phyloP scores from a whole-genome alignment of 2,329 filamentous ascomycete genomes.

The Penicillium sp. region DNA sequence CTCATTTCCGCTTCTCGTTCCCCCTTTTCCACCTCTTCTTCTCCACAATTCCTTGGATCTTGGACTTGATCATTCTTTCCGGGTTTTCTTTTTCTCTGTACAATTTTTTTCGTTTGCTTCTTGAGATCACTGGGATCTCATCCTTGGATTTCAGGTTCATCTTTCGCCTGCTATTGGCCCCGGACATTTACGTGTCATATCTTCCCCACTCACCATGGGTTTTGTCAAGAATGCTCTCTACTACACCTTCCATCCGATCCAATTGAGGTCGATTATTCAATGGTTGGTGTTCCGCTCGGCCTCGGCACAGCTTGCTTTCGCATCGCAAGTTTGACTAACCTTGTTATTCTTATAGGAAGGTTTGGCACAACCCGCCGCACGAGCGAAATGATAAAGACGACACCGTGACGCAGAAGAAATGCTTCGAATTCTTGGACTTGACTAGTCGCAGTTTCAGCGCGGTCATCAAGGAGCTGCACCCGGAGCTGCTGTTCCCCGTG shows the following conservation, averaged over 20 bases:
- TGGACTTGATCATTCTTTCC: background rate
- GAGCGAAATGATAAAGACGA: slow-evolving; percentile 76
- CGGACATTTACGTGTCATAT: slow-evolving; percentile 6
- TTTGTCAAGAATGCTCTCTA: slow-evolving; percentile 61
- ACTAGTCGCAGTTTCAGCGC: slow-evolving; percentile 92
- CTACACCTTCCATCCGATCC: slow-evolving; percentile 71
- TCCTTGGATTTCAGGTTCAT: slow-evolving; percentile 4
- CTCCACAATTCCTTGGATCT: background rate
- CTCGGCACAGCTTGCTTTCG: background rate
- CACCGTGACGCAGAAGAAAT: slow-evolving; percentile 70
- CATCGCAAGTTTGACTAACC: background rate
- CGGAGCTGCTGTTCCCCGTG: slow-evolving; percentile 86
- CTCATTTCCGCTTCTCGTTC: slow-evolving; percentile 1
- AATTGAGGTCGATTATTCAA: slow-evolving; percentile 83
- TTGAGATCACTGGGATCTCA: background rate
- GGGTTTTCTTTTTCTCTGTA: slow-evolving; percentile 10
- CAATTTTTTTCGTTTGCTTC: background rate
- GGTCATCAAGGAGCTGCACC: slow-evolving; percentile 94
- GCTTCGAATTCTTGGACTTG: slow-evolving; percentile 80
- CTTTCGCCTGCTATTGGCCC: slow-evolving; percentile 8
- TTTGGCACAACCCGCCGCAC: slow-evolving; percentile 95
- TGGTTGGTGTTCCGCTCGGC: slow-evolving; percentile 59
- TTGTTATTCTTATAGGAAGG: slow-evolving; percentile 64
- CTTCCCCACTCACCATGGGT: slow-evolving; percentile 36
- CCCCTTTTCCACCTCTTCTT: slow-evolving; percentile 10